Base-by-base conservation (phyloP, 768 basidiomycete species). In the Dendrothele bispora region DNA sequence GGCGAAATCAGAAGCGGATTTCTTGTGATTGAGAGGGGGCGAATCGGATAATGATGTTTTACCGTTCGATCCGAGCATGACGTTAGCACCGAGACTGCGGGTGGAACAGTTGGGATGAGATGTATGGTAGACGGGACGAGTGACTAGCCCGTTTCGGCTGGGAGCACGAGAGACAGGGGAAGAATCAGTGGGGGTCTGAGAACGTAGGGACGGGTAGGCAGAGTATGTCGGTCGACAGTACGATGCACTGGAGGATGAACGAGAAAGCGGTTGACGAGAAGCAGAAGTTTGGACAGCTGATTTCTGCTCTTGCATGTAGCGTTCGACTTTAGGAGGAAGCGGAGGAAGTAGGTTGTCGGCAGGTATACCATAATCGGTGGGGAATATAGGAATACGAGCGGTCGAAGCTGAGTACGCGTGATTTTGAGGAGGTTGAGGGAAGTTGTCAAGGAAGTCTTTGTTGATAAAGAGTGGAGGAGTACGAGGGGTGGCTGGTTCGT, bases 221-320 rank as follows among this genome's bases (percentile, higher is more conserved):
- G 27, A 39, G 5, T 36, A 36, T 10, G 46, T 47, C 7, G 46
- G 46, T 47, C 38, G 46, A 10, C 37, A 47, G 28, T 27, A 47
- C n/a, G 46, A 47, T 5, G 46, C 15, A 2, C 30, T 36, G 25
- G 46, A 47, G 1, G 46, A 47, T n/a, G 46, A 47, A 7, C 46
- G 36, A 2, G 25, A 34, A 26, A 47, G 37, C 20, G 46, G 46
- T 21, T 39, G 46, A 5, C 38, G 36, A 8, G 18, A 26, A 21
- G 29, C 11, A n/a, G 35, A 12, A 3, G 1, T 8, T 28, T 32
- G 20, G 15, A 11, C 15, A 5, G 38, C 46, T n/a, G n/a, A n/a
- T 47, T 39, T 47, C 22, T 39, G 36, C 20, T 47, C 46, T 5
- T n/a, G 37, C 15, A 39, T 47, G 21, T 21, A 47, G 11, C 22